Conservation (phyloP, 108 stramenopile genomes). For the Ochromonas danica region DNA sequence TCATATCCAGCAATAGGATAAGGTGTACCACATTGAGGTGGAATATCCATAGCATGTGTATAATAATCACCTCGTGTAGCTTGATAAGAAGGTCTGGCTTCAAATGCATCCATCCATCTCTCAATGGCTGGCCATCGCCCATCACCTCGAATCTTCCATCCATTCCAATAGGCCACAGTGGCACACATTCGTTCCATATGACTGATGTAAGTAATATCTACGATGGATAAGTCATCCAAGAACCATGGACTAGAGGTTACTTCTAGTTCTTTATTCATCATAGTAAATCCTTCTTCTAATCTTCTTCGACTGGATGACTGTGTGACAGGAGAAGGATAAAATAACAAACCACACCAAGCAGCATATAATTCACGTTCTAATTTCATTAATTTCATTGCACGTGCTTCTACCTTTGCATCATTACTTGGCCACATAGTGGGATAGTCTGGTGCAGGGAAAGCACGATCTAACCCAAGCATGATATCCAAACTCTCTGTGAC, state of each 20-base stretch:
- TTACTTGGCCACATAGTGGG: conserved; percentile 71
- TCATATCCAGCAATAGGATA: not conserved
- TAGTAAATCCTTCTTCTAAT: not conserved
- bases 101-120: conserved; percentile 83
- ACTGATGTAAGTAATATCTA: conserved; percentile 77
- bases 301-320: too few species aligned
- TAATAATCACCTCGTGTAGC: conserved; percentile 82
- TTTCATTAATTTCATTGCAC: conserved; percentile 64
- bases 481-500: conserved; percentile 54
- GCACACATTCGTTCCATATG: conserved; percentile 85
- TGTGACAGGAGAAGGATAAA: conserved; percentile 45
- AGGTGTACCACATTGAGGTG: conserved; percentile 82
- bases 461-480: conserved; percentile 80
- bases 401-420: conserved; percentile 37
- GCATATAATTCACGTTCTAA: conserved; percentile 81
- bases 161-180: conserved; percentile 84
- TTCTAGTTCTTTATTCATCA: conserved; percentile 60
- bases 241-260: conserved; percentile 82
- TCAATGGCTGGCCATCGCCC: conserved; percentile 63
- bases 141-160: conserved; percentile 62
- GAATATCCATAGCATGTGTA: conserved; percentile 87
- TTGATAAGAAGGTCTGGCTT: conserved; percentile 33
- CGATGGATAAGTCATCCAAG: conserved; percentile 81
- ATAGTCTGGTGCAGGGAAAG: conserved; percentile 62
- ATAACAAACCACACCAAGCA: conserved; percentile 85